Evolutionary conservation across 2,329 filamentous ascomycete genomes (phyloP), one percentile per base, ranked within the genome.

Genomic region (Pyrenophora tritici-repentis): DNA sequence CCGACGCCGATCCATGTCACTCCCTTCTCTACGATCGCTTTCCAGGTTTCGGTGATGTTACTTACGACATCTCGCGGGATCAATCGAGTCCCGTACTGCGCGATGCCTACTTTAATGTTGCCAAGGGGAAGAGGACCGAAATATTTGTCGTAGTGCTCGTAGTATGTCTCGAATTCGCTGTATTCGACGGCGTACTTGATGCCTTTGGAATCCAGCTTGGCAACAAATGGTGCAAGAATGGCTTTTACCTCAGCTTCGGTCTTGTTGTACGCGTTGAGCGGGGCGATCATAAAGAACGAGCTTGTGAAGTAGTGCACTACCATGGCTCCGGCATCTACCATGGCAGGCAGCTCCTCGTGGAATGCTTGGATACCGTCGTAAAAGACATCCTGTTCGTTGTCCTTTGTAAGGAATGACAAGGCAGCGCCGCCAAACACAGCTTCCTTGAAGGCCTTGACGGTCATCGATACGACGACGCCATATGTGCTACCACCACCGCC

Each of bases 401-500:
- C 33, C 2, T 49, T 50, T 6, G 55, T 40, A 26, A 46, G 55
- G 13, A 62, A 57, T 2, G 53, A 53, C 24, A 62, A 39, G 14
- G 47, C 46, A 13, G 57, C 59, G 8, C 59, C 61, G 13, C 55
- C 47, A 14, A 61, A 55, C 8, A 63, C 39, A 6, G 51, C 31
- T 29, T 61, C 58, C 16, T 62, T 49, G 49, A 66, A 55, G 10
- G 62, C 60, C 9, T 59, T 59, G 4, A 67, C 49, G 3, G 61
- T 62, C 33, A 63, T 51, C 0, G 61, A 64, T 1, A 63, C 57
- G 0, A 65, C 63, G 5, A 68, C 47, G 17, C 65, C 66, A 24
- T 52, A 70, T 0, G 65, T 71, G 26, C 62, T 50, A 7, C 64
- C 65, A 9, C 66, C 67, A 7, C 66, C 66, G 18, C 67, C 66